These are phyloP conservation scores for Acorus calamus DNA, from an alignment of 106 monocot species.

Conservation along the genomic window DNA sequence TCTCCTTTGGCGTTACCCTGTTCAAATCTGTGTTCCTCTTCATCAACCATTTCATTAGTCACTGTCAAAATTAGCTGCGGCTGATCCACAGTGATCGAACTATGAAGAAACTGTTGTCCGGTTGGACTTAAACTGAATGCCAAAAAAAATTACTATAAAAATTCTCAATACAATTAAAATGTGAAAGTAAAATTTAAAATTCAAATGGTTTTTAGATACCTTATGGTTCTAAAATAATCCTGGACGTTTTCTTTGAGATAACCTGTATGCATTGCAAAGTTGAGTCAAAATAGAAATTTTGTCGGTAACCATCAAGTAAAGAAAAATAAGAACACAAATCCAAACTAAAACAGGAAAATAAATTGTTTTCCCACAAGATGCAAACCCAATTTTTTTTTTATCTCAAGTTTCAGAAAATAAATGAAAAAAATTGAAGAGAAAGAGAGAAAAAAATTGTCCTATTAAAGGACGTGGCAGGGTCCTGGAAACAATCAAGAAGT, in stretches of 20 bases:
- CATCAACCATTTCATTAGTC: constrained; percentile 80
- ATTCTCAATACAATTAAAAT: background rate
- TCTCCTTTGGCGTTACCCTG: constrained; percentile 33
- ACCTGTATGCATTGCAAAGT: constrained; percentile 31
- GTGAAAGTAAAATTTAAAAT: background rate
- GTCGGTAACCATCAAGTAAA: too few relatives aligned
- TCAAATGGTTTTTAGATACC: constrained; percentile 23
- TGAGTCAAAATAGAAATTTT: background rate
- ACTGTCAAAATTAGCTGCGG: constrained; percentile 50
- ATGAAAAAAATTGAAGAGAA: too few relatives aligned
- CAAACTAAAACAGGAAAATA: background rate
- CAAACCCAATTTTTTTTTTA: too few relatives aligned
- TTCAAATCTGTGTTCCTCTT: constrained; percentile 44
- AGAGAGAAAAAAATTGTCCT: too few relatives aligned
- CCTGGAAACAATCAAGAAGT: too few relatives aligned
- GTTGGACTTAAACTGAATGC: constrained; percentile 53
- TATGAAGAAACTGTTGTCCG: constrained; percentile 51
- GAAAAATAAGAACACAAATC: too few relatives aligned
- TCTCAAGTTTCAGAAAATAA: too few relatives aligned
- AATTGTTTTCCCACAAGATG: too few relatives aligned
- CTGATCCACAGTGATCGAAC: constrained; percentile 29
- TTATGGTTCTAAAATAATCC: constrained; percentile 67
- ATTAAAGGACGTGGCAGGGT: too few relatives aligned
- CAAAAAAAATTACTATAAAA: background rate
- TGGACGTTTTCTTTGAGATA: constrained; percentile 64